Percentiles rank a stretch among this genome's conserved stretches.
These are phyloP conservation scores for Stereocaulon alpinum DNA, from an alignment of 495 filamentous ascomycete species.

Conservation along the genomic window DNA sequence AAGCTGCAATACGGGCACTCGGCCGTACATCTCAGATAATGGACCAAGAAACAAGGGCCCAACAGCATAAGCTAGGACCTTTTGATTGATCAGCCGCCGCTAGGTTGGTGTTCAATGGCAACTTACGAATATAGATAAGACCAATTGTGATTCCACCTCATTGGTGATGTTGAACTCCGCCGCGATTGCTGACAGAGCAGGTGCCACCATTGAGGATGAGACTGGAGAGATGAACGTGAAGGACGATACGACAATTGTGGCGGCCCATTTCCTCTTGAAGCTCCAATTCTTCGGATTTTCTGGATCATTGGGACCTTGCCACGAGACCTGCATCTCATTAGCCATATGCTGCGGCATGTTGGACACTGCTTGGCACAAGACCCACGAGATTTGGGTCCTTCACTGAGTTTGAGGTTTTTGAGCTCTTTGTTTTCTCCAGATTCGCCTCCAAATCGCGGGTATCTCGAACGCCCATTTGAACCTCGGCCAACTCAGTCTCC, in stretches of 20 bases:
- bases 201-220: slow-evolving; percentile 63
- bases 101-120: too few species aligned
- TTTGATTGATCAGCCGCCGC: neutral
- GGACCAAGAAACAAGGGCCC: slow-evolving; percentile 62
- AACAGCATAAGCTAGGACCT: slow-evolving; percentile 58
- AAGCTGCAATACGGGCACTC: slow-evolving; percentile 48
- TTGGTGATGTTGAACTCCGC: slow-evolving; percentile 51
- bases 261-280: slow-evolving; percentile 48
- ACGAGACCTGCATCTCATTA: slow-evolving; percentile 25
- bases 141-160: slow-evolving; percentile 45
- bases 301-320: slow-evolving; percentile 46
- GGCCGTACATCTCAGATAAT: slow-evolving; percentile 65
- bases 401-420: slow-evolving; percentile 21
- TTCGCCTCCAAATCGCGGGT: slow-evolving; percentile 27
- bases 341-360: neutral
- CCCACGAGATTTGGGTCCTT: slow-evolving; percentile 29
- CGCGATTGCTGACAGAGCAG: slow-evolving; percentile 46
- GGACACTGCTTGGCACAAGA: neutral
- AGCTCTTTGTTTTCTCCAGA: slow-evolving; percentile 22
- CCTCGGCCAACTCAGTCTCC: slow-evolving; percentile 20
- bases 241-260: slow-evolving; percentile 44
- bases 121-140: slow-evolving; percentile 53
- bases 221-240: slow-evolving; percentile 69
- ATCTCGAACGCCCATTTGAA: slow-evolving; percentile 22
- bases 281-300: slow-evolving; percentile 54